A percentile compares a stretch with the other conserved stretches of the same genome.
phyloP scores from a whole-genome alignment of 257 asterid genomes.

The Capsicum rhomboideum region DNA sequence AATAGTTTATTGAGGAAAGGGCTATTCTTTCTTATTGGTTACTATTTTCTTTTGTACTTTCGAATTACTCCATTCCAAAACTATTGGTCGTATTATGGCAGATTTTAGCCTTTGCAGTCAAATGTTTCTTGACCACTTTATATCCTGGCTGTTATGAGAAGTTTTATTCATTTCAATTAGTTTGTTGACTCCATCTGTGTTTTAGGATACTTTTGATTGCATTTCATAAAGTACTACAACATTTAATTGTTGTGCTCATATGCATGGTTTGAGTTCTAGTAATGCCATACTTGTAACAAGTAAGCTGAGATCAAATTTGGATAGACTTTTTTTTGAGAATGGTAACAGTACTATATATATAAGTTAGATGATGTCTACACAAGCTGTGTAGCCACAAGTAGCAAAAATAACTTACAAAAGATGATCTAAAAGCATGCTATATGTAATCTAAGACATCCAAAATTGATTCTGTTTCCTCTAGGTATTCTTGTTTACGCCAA shows the following conservation, averaged over 20 bases:
- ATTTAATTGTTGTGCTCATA: neutral
- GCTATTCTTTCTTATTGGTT: neutral
- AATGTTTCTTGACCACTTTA: neutral
- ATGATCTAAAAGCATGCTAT: neutral
- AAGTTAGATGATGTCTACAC: too few relatives aligned
- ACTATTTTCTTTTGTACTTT: neutral
- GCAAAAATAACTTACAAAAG: too few relatives aligned
- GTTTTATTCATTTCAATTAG: neutral
- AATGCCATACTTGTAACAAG: neutral
- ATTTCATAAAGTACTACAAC: neutral
- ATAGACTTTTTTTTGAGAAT: neutral
- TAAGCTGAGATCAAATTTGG: neutral
- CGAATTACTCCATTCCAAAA: neutral
- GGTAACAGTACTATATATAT: too few relatives aligned
- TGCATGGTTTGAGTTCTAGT: neutral
- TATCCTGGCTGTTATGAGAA: neutral
- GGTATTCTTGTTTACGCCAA: neutral
- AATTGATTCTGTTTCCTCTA: too few relatives aligned
- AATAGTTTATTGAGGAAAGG: neutral
- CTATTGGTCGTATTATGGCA: neutral
- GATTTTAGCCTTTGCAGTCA: neutral
- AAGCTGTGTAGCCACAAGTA: too few relatives aligned
- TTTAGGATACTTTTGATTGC: neutral
- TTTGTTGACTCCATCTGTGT: neutral
- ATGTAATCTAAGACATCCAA: neutral